Evolutionary conservation across 352 stramenopile species (phyloP).

Genomic region (Peronospora farinosa): DNA sequence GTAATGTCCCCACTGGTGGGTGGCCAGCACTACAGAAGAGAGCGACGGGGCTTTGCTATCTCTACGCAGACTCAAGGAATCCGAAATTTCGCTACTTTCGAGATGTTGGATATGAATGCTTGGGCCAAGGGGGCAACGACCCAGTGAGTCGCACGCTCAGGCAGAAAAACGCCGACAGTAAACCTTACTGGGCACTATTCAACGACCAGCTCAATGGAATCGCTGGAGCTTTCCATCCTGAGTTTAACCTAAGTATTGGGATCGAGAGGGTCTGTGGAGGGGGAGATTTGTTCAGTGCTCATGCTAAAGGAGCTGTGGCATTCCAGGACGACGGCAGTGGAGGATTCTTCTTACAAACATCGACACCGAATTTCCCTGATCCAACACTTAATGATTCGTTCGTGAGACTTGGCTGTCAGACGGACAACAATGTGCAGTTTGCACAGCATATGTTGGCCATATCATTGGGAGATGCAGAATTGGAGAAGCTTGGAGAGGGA

Average conservation of each 20-base stretch:
- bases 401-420: constrained; percentile 61
- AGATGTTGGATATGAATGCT: constrained; percentile 61
- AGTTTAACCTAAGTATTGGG: background rate
- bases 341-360: constrained; percentile 70
- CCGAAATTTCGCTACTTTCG: constrained; percentile 59
- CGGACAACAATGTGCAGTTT: constrained; percentile 74
- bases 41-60: constrained; percentile 61
- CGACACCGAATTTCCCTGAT: constrained; percentile 72
- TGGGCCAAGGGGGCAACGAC: constrained; percentile 70
- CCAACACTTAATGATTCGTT: constrained; percentile 42
- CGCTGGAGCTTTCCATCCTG: constrained; percentile 27
- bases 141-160: constrained; percentile 67
- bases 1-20: constrained; percentile 36
- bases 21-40: constrained; percentile 29
- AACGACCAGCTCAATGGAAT: constrained; percentile 78
- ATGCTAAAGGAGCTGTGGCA: constrained; percentile 62
- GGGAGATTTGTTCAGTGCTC: constrained; percentile 53
- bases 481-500: constrained; percentile 38
- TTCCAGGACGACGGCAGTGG: constrained; percentile 37
- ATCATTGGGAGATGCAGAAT: constrained; percentile 39
- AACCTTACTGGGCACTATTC: constrained; percentile 65
- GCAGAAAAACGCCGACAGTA: constrained; percentile 25
- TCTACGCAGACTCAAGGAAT: constrained; percentile 60
- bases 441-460: constrained; percentile 65
- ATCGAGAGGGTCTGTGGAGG: constrained; percentile 40